Percentiles rank a stretch among this genome's conserved stretches.
These are phyloP conservation scores for Podaxis sp. DNA, from an alignment of 768 basidiomycete species.

Conservation along the genomic window DNA sequence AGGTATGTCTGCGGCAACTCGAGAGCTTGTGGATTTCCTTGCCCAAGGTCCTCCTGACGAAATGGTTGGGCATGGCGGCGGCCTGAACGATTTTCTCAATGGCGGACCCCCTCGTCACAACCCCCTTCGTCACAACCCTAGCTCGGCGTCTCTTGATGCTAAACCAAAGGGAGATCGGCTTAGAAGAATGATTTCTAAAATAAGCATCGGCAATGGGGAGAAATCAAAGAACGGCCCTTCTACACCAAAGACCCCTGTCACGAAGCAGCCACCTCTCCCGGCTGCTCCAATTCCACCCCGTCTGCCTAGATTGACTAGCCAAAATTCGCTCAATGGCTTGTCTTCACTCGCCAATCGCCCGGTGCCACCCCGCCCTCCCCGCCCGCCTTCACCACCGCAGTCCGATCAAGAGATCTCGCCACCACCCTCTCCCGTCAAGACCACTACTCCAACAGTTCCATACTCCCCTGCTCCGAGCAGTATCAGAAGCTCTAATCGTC, in stretches of 20 bases:
- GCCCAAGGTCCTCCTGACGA: constrained; percentile 49
- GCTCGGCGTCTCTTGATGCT: constrained; percentile 31
- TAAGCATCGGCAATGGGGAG: constrained; percentile 48
- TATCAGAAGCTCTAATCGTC: neutral
- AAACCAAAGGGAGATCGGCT: constrained; percentile 59
- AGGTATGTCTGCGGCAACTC: constrained; percentile 39
- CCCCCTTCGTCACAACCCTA: constrained; percentile 38
- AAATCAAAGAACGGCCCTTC: constrained; percentile 21
- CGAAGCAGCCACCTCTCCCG: constrained; percentile 6
- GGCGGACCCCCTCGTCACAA: constrained; percentile 49
- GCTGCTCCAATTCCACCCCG: constrained; percentile 16
- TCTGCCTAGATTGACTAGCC: constrained; percentile 12
- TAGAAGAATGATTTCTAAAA: constrained; percentile 79
- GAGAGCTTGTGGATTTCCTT: constrained; percentile 54
- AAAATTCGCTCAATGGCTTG: constrained; percentile 29
- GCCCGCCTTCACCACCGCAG: constrained; percentile 36
- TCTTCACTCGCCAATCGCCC: constrained; percentile 54
- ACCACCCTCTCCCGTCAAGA: constrained; percentile 16
- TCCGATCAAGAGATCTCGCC: constrained; percentile 30
- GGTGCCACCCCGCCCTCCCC: constrained; percentile 55
- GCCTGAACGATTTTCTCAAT: constrained; percentile 54
- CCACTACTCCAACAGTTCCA: neutral
- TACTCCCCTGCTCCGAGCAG: constrained; percentile 10
- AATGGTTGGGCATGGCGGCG: constrained; percentile 30
- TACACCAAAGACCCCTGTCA: constrained; percentile 17